Evolutionary conservation across 306 rosid species (phyloP), one percentile per base, ranked within the genome.

Genomic region (Comarum palustre): DNA sequence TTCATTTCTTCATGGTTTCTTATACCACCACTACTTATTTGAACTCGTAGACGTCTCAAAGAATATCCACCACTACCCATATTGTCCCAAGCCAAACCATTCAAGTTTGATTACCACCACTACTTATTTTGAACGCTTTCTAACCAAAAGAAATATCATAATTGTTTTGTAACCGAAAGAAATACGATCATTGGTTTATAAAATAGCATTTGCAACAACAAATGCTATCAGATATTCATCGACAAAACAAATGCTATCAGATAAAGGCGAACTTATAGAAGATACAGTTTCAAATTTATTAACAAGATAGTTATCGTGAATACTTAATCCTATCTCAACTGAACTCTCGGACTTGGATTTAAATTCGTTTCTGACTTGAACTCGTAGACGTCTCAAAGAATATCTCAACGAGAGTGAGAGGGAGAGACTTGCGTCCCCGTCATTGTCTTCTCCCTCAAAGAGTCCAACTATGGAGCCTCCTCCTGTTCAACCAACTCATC

Each of bases 391-490:
- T 2, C 6, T 8, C 36, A 6, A 20, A 62, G n/a, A 19, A 32
- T 31, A 36, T 38, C 34, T 36, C 63, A 6, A 50, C 20, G 15
- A 51, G 20, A 69, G 11, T 10, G 22, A 29, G 20, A 32, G 19
- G 12, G 12, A 11, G 15, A 71, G 16, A 41, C 66, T 71, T 52
- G 50, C 75, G 54, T 55, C 54, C 25, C 2, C 8, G 52, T 27
- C 66, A 54, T 41, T 71, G 54, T 55, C 64, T 70, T 70, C 74
- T 70, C 64, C 74, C 64, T 52, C 75, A 16, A 17, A 39, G 75
- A 71, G 66, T 71, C 75, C 75, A 71, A 71, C 27, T 16, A 71
- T 71, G 75, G 75, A 55, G 41, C 42, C 38, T 34, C 42, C 38
- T 34, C 16, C 19, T 41, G 41, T 41, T 71, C 12, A 25, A 4